These are phyloP conservation scores for Xylariomycetidae sp. DNA, from an alignment of 2,329 filamentous ascomycete species.

Conservation along the genomic window DNA sequence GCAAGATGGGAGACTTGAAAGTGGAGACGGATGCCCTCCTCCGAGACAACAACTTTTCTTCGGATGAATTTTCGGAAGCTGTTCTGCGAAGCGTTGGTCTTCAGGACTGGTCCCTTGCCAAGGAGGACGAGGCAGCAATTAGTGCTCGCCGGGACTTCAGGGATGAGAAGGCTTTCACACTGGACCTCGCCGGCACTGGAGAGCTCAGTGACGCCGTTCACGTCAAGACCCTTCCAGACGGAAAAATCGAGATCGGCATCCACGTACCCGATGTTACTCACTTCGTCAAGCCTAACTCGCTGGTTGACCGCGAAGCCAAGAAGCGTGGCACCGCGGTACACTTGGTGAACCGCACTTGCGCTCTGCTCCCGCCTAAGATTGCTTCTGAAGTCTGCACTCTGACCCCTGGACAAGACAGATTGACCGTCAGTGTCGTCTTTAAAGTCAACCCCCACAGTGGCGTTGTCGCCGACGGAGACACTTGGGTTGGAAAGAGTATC, in stretches of 20 bases:
- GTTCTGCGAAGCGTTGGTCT: slow-evolving; percentile 88
- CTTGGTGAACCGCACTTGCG: slow-evolving; percentile 78
- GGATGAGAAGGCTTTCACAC: slow-evolving; percentile 79
- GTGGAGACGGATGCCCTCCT: slow-evolving; percentile 96
- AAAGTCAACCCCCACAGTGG: slow-evolving; percentile 79
- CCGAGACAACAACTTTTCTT: slow-evolving; percentile 97
- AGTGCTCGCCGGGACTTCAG: slow-evolving; percentile 83
- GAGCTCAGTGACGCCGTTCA: slow-evolving; percentile 92
- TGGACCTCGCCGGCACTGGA: slow-evolving; percentile 81
- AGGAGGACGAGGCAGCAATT: slow-evolving; percentile 71
- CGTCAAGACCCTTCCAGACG: slow-evolving; percentile 75
- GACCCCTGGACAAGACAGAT: slow-evolving; percentile 77
- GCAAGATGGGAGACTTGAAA: slow-evolving; percentile 94
- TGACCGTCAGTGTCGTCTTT: slow-evolving; percentile 91
- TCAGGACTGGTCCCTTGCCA: slow-evolving; percentile 82
- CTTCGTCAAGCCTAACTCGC: slow-evolving; percentile 92
- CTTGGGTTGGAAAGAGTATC: slow-evolving; percentile 89
- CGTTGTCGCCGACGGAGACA: slow-evolving; percentile 73
- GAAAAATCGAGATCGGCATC: slow-evolving; percentile 87
- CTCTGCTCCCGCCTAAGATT: slow-evolving; percentile 83
- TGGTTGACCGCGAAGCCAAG: slow-evolving; percentile 95
- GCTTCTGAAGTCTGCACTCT: slow-evolving; percentile 85
- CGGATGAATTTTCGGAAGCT: slow-evolving; percentile 95
- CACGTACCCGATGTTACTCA: slow-evolving; percentile 94
- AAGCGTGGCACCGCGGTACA: slow-evolving; percentile 97